Evolutionary conservation across 306 rosid species (phyloP).

Genomic region (Citrullus mucosospermus): DNA sequence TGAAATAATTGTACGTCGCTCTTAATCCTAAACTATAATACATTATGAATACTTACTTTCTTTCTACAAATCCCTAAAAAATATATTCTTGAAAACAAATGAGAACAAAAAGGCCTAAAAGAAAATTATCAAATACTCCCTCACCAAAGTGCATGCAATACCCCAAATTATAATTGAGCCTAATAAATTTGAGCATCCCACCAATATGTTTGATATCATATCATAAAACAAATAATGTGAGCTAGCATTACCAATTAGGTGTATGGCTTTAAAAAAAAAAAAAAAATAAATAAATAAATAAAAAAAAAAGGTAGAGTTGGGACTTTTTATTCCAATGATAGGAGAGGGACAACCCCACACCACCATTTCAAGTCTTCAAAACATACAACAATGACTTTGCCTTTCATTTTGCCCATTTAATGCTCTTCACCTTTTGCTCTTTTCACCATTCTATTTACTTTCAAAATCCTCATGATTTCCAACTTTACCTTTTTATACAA

Average conservation of each 20-base stretch:
- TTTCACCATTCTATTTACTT: background rate
- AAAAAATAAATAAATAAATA: rapidly evolving
- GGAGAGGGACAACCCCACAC: background rate
- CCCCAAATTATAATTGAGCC: background rate
- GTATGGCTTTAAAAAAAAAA: background rate
- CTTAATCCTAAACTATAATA: too few species aligned
- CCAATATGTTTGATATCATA: background rate
- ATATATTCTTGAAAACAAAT: too few species aligned
- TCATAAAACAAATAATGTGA: background rate
- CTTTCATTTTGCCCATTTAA: background rate
- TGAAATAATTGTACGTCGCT: background rate
- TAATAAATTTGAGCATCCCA: background rate
- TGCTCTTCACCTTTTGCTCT: background rate
- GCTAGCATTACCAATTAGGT: background rate
- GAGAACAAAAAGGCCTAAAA: too few species aligned
- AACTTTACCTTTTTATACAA: background rate
- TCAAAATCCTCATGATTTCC: background rate
- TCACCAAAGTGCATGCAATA: background rate
- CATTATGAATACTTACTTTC: too few species aligned
- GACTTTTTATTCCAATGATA: background rate
- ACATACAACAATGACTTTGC: background rate
- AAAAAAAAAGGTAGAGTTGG: background rate
- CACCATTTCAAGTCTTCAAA: background rate
- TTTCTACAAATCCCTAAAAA: too few species aligned
- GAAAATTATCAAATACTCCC: background rate